Base-by-base conservation (phyloP, 1,139 yeast genomes). In the Pichia cactophila region DNA sequence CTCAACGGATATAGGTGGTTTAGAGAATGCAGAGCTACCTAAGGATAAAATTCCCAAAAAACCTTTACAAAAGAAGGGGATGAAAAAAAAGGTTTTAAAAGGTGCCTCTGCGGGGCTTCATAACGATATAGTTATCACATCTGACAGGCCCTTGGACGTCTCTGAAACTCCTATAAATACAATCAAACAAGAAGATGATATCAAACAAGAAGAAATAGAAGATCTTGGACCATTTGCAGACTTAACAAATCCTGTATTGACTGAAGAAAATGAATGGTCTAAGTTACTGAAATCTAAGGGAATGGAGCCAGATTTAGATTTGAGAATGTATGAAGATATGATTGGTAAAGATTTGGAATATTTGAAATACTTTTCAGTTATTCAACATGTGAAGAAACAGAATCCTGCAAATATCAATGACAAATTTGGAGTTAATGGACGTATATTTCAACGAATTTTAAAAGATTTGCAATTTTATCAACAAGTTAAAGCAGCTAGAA, bases 311-410 rank as follows among this genome's bases (percentile, higher is more conserved):
- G 72, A 80, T 1, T 61, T 72, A 2, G 83, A 81, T 52, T 66
- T 81, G 12, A 62, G 70, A 46, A 56, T 80, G 23, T 84, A 83
- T 60, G 94, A 85, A 60, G 75, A 75, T 47, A 63, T 83, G 12
- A 73, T 81, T 16, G 62, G 68, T 23, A 74, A 81, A 52, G 90
- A 84, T 60, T 59, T 69, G 16, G 54, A 52, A 1, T 61, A 59
- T 55, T 55, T 55, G 26, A 48, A 54, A 41, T 29, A 58, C 11
- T 43, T 58, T 45, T 17, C 45, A 14, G 26, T 43, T 26, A 33
- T 50, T 29, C 16, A 14, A 1, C 33, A 48, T 33, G 39, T 42
- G 4, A 33, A 17, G 3, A 48, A 48, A 12, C 51, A 54, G 28
- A 47, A 54, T 31, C 61, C 57, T 33, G 16, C 50, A 26, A 42